Evolutionary conservation across 805 yeast species (phyloP), one percentile per base, ranked within the genome.

Genomic region (Cyberlindnera americana): DNA sequence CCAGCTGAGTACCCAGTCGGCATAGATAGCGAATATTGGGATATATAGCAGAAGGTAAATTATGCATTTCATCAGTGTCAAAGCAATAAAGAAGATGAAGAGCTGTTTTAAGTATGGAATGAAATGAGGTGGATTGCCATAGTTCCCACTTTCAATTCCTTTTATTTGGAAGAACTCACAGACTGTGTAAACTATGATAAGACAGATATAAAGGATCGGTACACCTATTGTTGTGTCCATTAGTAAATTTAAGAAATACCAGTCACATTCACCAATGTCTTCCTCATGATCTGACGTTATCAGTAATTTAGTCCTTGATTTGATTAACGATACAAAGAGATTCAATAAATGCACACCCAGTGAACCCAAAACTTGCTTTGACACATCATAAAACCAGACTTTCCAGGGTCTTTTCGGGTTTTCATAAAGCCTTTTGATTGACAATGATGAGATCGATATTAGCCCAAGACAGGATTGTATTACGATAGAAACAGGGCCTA

Each of bases 151-250:
- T 33, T 70, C 70, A 13, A 73, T 64, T 35, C 74, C 75, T 28
- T 63, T 41, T n/a, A 66, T 46, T 3, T 55, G 43, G 10, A 57
- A 52, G 27, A 36, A 37, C 15, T 43, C 47, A 23, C 61, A 74
- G 2, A 68, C 38, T 13, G 60, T 62, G 56, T 81, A 82, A 2
- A 80, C 66, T 3, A 68, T 45, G 43, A 73, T 73, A 21, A 90
- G 68, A 18, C 67, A 61, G 6, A 61, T 60, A 78, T 86, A 84
- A 19, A 84, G 64, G 3, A 91, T 75, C 6, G 95, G 95, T 3
- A 91, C 91, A 1, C 99, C 99, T 6, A 90, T 72, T 0, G 99
- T 91, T 29, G 98, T 90, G 60, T 91, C 99, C 57, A 91, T 75
- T 21, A 91, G 70, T 27, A 91, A 74, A 54, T 86, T 91, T 39